phyloP scores from a whole-genome alignment of 129 eudicot genomes.

The Saussurea involucrata region DNA sequence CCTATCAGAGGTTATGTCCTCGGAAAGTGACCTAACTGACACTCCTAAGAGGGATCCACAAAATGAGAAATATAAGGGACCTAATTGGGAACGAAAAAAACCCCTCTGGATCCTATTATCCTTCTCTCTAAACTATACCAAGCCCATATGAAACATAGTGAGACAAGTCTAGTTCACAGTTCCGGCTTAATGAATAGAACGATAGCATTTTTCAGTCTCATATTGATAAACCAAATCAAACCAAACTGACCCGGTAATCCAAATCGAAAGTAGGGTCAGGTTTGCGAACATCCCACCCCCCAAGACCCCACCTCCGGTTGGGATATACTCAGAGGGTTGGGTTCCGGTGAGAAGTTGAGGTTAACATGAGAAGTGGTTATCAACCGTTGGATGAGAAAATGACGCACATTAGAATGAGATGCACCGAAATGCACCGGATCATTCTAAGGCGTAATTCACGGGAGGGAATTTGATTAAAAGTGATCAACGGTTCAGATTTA shows the following conservation, averaged over 20 bases:
- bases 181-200: not conserved
- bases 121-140: not conserved
- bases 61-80: not conserved
- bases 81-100: not conserved
- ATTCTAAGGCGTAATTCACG: too few species aligned
- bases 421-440: too few species aligned
- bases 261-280: not conserved
- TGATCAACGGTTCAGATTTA: too few species aligned
- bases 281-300: not conserved
- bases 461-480: too few species aligned
- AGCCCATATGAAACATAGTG: not conserved
- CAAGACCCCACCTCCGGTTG: not conserved
- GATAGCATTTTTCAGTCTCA: not conserved
- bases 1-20: not conserved
- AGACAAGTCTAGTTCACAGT: not conserved
- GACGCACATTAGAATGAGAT: too few species aligned
- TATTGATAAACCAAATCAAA: not conserved
- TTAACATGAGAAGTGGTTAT: too few species aligned
- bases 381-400: too few species aligned
- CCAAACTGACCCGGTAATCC: not conserved
- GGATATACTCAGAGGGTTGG: not conserved
- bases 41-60: not conserved
- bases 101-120: not conserved
- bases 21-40: not conserved
- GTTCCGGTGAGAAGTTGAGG: too few species aligned